phyloP scores from a whole-genome alignment of 1,139 yeast species.

The Nakaseomyces kungkrabaensis region DNA sequence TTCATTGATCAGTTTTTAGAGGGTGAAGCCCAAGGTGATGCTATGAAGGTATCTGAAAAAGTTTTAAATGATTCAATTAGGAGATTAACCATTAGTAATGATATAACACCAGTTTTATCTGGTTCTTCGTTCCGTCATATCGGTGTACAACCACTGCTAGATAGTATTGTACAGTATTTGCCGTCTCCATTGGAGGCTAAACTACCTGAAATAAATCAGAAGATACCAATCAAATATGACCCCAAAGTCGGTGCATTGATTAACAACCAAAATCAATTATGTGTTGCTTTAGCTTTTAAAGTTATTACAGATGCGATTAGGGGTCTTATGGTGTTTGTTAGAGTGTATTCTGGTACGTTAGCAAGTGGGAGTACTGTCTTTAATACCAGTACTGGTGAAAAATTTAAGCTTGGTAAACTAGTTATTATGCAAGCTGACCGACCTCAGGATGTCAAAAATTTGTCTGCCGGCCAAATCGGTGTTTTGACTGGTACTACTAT shows the following conservation, averaged over 20 bases:
- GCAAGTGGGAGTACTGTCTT: slow-evolving; percentile 50
- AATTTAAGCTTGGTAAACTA: slow-evolving; percentile 56
- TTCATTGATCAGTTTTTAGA: slow-evolving; percentile 71
- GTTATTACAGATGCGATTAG: slow-evolving; percentile 77
- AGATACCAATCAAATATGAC: slow-evolving; percentile 34
- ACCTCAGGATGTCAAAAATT: slow-evolving; percentile 56
- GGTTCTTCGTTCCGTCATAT: slow-evolving; percentile 90
- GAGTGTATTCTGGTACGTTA: slow-evolving; percentile 78
- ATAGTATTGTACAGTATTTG: slow-evolving; percentile 63
- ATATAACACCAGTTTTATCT: slow-evolving; percentile 72
- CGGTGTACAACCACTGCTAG: slow-evolving; percentile 91
- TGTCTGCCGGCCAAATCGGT: slow-evolving; percentile 79
- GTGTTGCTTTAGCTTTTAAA: slow-evolving; percentile 85
- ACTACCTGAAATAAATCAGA: slow-evolving; percentile 43
- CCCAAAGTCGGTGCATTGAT: slow-evolving; percentile 41
- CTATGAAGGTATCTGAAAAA: slow-evolving; percentile 41
- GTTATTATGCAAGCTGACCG: slow-evolving; percentile 82
- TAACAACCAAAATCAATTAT: slow-evolving; percentile 45
- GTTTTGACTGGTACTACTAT: slow-evolving; percentile 42
- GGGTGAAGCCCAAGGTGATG: slow-evolving; percentile 46
- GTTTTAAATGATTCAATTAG: slow-evolving; percentile 51
- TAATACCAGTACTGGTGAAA: slow-evolving; percentile 63
- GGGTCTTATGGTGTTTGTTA: slow-evolving; percentile 75
- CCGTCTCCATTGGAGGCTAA: slow-evolving; percentile 71
- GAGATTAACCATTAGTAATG: slow-evolving; percentile 46